A percentile compares a stretch with the other conserved stretches of the same genome.
Evolutionary conservation across 768 basidiomycete species (phyloP).

Genomic region (Cystobasidium onofrii): DNA sequence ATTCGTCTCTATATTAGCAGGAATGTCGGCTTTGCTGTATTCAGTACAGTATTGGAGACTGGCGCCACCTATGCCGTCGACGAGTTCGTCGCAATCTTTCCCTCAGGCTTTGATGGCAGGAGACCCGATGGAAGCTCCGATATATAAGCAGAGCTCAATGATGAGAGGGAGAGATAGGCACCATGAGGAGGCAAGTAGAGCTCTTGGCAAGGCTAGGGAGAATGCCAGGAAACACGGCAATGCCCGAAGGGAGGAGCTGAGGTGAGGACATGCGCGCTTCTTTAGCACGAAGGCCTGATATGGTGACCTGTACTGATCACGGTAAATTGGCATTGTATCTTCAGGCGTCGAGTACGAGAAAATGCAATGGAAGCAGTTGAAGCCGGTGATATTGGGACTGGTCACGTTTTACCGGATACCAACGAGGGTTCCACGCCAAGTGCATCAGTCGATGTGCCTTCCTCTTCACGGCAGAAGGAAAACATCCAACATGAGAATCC

Average conservation of each 20-base stretch:
- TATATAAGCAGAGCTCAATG: constrained; percentile 16
- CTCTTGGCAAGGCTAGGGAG: constrained; percentile 18
- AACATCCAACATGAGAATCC: neutral
- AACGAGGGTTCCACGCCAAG: neutral
- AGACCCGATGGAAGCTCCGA: constrained; percentile 26
- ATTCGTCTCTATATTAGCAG: constrained; percentile 13
- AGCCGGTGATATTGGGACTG: constrained; percentile 6
- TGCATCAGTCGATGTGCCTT: neutral
- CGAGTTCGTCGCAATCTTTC: neutral
- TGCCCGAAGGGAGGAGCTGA: constrained; percentile 8
- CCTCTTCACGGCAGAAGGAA: neutral
- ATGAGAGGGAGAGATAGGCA: constrained; percentile 22
- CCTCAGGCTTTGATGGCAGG: constrained; percentile 14
- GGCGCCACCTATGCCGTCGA: constrained; percentile 9
- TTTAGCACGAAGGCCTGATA: neutral
- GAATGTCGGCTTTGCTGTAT: constrained; percentile 11
- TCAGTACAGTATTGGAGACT: constrained; percentile 26
- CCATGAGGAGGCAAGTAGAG: constrained; percentile 23
- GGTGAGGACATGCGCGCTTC: neutral
- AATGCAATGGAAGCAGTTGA: constrained; percentile 16
- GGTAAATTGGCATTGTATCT: neutral
- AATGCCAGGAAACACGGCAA: constrained; percentile 11
- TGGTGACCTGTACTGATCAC: too few relatives aligned
- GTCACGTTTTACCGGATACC: neutral
- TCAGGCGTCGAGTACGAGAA: constrained; percentile 20